Percentiles rank a stretch among this genome's conserved stretches.
Conservation (phyloP, 2,329 filamentous ascomycete species). For the Sarocladium oryzae region DNA sequence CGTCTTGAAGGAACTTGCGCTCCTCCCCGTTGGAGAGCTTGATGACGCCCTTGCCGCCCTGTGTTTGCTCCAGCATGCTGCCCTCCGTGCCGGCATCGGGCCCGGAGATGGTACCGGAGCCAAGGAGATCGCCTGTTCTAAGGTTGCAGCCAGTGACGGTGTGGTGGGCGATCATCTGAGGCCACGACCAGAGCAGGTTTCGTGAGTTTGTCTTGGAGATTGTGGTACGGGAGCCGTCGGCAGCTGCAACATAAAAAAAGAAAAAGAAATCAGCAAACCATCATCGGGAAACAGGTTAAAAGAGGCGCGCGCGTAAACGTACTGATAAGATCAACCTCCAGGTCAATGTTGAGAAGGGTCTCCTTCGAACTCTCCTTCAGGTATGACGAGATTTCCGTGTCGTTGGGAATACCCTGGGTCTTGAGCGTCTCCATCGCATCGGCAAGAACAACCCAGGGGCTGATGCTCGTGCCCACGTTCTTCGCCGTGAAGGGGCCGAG, state of each 20-base stretch:
- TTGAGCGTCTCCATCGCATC: constrained; percentile 11
- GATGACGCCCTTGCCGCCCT: constrained; percentile 60
- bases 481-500: constrained; percentile 54
- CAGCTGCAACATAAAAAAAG: constrained; percentile 17
- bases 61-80: constrained; percentile 65
- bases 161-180: constrained; percentile 80
- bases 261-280: rapidly evolving
- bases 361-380: constrained; percentile 48
- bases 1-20: constrained; percentile 66
- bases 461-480: constrained; percentile 48
- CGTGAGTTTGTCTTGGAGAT: constrained; percentile 28
- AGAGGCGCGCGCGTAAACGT: constrained; percentile 17
- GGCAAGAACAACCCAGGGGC: constrained; percentile 45
- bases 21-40: constrained; percentile 58
- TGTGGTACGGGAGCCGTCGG: constrained; percentile 24
- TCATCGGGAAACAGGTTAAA: background rate
- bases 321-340: constrained; percentile 34
- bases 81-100: constrained; percentile 57
- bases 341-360: constrained; percentile 29
- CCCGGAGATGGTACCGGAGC: constrained; percentile 70
- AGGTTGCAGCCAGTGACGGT: constrained; percentile 71
- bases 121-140: constrained; percentile 66
- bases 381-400: constrained; percentile 28
- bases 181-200: constrained; percentile 68
- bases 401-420: constrained; percentile 23